Conservation (phyloP, 257 asterid genomes). For the Cinchona pubescens region DNA sequence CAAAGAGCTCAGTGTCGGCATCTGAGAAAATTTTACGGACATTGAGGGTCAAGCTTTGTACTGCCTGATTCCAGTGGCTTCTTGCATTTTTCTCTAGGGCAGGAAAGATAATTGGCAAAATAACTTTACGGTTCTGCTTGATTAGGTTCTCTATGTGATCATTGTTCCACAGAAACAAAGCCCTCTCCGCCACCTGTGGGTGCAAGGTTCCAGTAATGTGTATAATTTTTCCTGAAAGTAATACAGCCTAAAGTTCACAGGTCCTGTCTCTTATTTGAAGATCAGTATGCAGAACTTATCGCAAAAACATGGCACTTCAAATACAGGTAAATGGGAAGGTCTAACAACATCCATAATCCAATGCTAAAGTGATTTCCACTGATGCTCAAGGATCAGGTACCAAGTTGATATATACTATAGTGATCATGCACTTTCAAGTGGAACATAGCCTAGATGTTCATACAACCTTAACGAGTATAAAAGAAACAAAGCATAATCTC, state of each 20-base stretch:
- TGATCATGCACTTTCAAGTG: not conserved
- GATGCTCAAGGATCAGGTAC: not conserved
- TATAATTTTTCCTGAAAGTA: slow-evolving; percentile 7
- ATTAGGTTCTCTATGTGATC: slow-evolving; percentile 81
- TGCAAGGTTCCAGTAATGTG: slow-evolving; percentile 19
- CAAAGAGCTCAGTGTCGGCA: slow-evolving; percentile 61
- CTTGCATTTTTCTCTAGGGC: slow-evolving; percentile 69
- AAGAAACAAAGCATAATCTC: not conserved
- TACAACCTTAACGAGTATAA: not conserved
- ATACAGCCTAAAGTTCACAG: not conserved
- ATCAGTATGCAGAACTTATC: not conserved
- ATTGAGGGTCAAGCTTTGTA: slow-evolving; percentile 73
- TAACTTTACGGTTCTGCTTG: slow-evolving; percentile 74
- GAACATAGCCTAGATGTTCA: not conserved
- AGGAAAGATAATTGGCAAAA: slow-evolving; percentile 74
- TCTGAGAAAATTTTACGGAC: slow-evolving; percentile 86
- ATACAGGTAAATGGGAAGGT: not conserved
- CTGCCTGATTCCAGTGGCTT: slow-evolving; percentile 92
- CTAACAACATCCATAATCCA: not conserved
- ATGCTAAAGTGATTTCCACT: not conserved
- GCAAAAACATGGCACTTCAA: not conserved
- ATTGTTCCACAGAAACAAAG: slow-evolving; percentile 87
- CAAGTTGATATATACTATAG: not conserved
- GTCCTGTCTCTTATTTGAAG: no score
- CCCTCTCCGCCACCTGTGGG: slow-evolving; percentile 89